These are phyloP conservation scores for Pythium phragmitis DNA, from an alignment of 352 stramenopile species.

Conservation along the genomic window DNA sequence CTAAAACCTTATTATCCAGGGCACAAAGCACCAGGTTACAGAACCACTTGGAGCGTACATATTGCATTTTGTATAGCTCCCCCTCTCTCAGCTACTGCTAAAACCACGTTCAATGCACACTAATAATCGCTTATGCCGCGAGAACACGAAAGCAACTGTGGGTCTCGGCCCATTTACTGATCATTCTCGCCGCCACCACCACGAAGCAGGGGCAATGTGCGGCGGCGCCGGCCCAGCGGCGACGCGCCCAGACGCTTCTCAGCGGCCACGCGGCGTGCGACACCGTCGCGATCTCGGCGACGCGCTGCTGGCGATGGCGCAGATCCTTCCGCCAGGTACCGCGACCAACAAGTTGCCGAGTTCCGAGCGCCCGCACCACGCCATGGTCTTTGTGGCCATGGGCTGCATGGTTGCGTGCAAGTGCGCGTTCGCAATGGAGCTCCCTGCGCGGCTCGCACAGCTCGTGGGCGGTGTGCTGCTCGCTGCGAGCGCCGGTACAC, in stretches of 20 bases:
- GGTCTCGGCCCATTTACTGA: not conserved
- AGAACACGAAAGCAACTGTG: not conserved
- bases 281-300: constrained; percentile 47
- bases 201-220: not conserved
- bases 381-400: constrained; percentile 34
- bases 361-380: constrained; percentile 9
- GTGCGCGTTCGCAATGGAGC: constrained; percentile 28
- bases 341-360: not conserved
- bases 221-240: too few species aligned
- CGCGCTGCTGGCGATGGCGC: constrained; percentile 42
- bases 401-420: constrained; percentile 33
- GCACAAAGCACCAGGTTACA: too few species aligned
- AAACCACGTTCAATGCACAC: not conserved
- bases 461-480: constrained; percentile 58
- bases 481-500: constrained; percentile 40
- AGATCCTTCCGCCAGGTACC: constrained; percentile 21
- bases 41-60: too few species aligned
- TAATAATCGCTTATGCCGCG: not conserved
- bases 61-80: not conserved
- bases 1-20: not conserved
- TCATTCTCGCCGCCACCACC: not conserved
- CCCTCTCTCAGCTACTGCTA: not conserved
- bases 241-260: not conserved
- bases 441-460: constrained; percentile 43
- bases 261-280: not conserved